These are phyloP conservation scores for Pseudogymnoascus sp. DNA, from an alignment of 2,329 filamentous ascomycete species.

Conservation along the genomic window DNA sequence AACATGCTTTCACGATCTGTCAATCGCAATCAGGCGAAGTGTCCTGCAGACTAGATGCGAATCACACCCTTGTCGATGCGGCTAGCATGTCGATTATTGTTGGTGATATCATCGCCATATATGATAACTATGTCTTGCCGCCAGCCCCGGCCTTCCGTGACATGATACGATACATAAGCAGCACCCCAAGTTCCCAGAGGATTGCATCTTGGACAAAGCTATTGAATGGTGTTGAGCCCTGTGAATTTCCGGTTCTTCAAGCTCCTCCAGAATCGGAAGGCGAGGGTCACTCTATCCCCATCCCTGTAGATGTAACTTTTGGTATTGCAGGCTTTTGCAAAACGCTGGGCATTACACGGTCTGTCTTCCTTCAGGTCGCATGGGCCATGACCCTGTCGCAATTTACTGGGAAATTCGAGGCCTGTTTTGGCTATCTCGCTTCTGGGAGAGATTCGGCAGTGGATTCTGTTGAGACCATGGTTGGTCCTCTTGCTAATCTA, in stretches of 20 bases:
- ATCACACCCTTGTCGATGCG: constrained; percentile 7
- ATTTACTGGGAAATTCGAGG: constrained; percentile 26
- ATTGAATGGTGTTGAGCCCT: constrained; percentile 22
- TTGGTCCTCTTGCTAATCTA: constrained; percentile 41
- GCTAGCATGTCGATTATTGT: constrained; percentile 11
- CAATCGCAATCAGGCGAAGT: constrained; percentile 9
- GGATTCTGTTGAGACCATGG: constrained; percentile 37
- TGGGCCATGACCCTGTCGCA: constrained; percentile 44
- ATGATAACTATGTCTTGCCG: constrained; percentile 2
- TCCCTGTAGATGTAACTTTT: neutral
- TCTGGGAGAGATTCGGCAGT: constrained; percentile 39
- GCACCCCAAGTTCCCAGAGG: neutral
- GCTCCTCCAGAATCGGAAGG: constrained; percentile 16
- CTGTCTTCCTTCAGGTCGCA: constrained; percentile 43
- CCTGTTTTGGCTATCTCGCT: constrained; percentile 35
- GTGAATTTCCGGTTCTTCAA: constrained; percentile 31
- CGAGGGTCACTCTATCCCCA: constrained; percentile 13
- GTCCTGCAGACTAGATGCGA: neutral
- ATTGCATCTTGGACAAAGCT: constrained; percentile 26
- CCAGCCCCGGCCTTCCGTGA: neutral
- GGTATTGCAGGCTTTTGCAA: constrained; percentile 32
- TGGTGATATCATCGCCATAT: constrained; percentile 8
- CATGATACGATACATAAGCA: neutral
- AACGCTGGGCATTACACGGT: constrained; percentile 30
- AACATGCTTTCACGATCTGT: constrained; percentile 1